Base-by-base conservation (phyloP, 805 yeast species). In the Ogataea dorogensis region DNA sequence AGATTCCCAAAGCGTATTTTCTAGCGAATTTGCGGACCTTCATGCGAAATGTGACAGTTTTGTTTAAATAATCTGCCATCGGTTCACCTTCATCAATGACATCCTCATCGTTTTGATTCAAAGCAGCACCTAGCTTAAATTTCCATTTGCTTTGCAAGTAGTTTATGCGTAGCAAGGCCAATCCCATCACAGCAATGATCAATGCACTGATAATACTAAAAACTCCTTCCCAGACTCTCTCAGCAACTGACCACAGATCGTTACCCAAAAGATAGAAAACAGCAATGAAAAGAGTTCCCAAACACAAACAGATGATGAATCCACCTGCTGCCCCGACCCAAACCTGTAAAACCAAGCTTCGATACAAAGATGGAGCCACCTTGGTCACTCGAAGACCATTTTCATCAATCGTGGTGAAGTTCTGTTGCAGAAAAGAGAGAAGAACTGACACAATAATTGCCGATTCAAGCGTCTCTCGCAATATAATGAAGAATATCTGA, bases 141-240 rank as follows among this genome's bases (percentile, higher is more conserved):
- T 79, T 73, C 84, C 95, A 89, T 62, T 87, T 88, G 40, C 81
- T 79, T 51, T 86, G 81, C 71, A 88, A 66, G 54, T 83, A 80
- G 49, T 88, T 86, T 56, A 88, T 74, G 44, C 95, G 69, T 43
- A 88, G 67, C 56, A 88, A 76, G 36, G 91, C 83, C 21, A 86
- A 53, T 0, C 96, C 96, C 96, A 88, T 87, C 6, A 80, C 63
- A 1, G 95, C 84, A 42, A 88, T 88, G 40, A 88, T 77, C 2
- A 82, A 51, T 13, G 93, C 76, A 3, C 95, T 87, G 19, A 87
- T 58, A 10, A 89, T 68, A 49, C 91, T 82, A 54, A 88, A 78
- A 1, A 79, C 62, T 6, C 95, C 95, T 56, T 88, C 97, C 85
- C 95, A 88, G 35, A 86, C 69, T 51, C 93, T 77, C 57, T 88